Base-by-base conservation (phyloP, 257 asterid genomes). In the Fraxinus anomala region DNA sequence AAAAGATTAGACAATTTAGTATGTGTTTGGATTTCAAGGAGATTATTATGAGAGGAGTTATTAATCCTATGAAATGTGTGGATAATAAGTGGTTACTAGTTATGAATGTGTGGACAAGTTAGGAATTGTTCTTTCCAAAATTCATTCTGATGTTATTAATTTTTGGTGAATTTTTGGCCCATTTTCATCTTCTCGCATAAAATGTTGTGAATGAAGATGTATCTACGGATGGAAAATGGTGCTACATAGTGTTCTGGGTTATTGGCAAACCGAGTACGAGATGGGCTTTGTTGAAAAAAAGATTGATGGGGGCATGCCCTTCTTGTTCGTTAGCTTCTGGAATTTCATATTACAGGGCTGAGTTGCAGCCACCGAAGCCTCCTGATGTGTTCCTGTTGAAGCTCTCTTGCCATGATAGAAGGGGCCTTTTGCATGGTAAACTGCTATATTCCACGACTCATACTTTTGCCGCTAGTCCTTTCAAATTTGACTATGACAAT, bases 211-310 rank as follows among this genome's bases (percentile, higher is more conserved):
- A 11, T 86, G 87, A 71, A 94, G 98, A 94, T 88, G 93, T 91
- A 30, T 88, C 95, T 5, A 94, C 97, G 0, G 98, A 94, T 72
- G 98, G 98, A 59, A 92, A 91, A 83, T 94, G 97, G 98, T 94
- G 98, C 88, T 94, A 94, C 87, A 56, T 94, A 79, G 94, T 94
- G 82, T 87, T 92, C 68, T 92, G 96, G 97, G 97, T 90, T 8
- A 51, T 83, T 2, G 93, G 97, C 14, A 90, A 81, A 68, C 83
- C 92, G 10, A 79, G 73, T 21, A 94, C 97, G 5, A 82, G 93
- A 59, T 94, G 97, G 97, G 80, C 75, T 71, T 86, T 92, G 83
- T 83, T 94, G 92, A 90, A 91, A 88, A 91, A 86, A 82, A 89
- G 97, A 83, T 76, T 94, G 31, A 84, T 91, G 86, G 98, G 80